Conservation (phyloP, 2,329 filamentous ascomycete species). For the Stromatinia cepivora region DNA sequence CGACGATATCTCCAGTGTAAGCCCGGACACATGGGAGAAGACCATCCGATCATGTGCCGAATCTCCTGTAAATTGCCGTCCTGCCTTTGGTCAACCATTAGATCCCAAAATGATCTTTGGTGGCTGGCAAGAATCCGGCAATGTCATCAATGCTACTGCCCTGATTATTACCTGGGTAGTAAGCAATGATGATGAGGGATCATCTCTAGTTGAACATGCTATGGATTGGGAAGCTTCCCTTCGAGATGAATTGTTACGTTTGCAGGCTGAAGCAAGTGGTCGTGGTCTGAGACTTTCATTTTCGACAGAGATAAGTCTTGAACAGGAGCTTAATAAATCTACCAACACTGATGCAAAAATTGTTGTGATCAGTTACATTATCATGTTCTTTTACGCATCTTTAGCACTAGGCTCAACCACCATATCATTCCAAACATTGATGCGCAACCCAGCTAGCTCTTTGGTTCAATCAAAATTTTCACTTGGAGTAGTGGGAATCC, state of each 20-base stretch:
- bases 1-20: conserved; percentile 61
- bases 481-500: conserved; percentile 87
- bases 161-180: conserved; percentile 95
- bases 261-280: conserved; percentile 75
- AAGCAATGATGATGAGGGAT: conserved; percentile 77
- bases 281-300: conserved; percentile 87
- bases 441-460: conserved; percentile 79
- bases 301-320: conserved; percentile 90
- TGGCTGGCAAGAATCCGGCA: conserved; percentile 65
- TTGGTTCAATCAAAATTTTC: conserved; percentile 97
- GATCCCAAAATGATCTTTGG: conserved; percentile 84
- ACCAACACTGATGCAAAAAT: conserved; percentile 99
- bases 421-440: conserved; percentile 71
- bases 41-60: conserved; percentile 72
- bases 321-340: conserved; percentile 95
- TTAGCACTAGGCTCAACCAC: conserved; percentile 87
- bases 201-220: conserved; percentile 66
- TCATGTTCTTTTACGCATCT: conserved; percentile 98
- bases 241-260: conserved; percentile 69
- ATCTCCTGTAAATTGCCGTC: conserved; percentile 81
- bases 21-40: conserved; percentile 68
- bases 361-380: conserved; percentile 91
- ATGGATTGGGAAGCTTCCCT: conserved; percentile 88
- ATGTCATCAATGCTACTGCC: conserved; percentile 72
- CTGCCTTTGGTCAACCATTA: conserved; percentile 85